Base-by-base conservation (phyloP, 1,284 basidiomycete genomes). In the Wallemia mellicola region DNA sequence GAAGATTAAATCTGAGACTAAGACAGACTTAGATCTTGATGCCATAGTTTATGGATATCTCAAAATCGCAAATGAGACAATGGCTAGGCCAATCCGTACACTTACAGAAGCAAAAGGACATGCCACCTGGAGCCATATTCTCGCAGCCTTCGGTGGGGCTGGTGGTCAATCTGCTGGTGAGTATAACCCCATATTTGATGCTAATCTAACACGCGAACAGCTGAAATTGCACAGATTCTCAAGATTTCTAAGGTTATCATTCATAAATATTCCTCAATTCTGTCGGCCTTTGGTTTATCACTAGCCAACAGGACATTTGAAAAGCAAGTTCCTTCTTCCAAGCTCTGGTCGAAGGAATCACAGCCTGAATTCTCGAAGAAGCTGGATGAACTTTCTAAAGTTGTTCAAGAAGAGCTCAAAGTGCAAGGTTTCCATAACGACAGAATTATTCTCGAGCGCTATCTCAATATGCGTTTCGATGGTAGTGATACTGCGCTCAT, bases 31-130 rank as follows among this genome's bases (percentile, higher is more conserved):
- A 64, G 73, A 73, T 11, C 68, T 91, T 27, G 91, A 95, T 67
- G 85, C 95, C 68, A 79, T 95, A 28, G 82, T 87, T 9, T 87
- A 86, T 64, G 87, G 82, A 79, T 91, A 88, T 68, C 83, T 91
- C 72, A 86, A 86, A 66, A 83, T 60, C 17, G 62, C 60, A 5
- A 61, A 62, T 48, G 62, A 60, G 61, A 54, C 59, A 3, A 61
- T 62, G 60, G 57, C 60, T 15, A 24, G 89, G 55, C 91, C 89
- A 1, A 94, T 95, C 62, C 79, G 89, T 5, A 81, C 89, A 1
- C 70, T 95, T 62, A 95, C 89, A 0, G 91, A 92, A 70, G 87
- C 85, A 0, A 74, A 86, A 57, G 89, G 91, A 2, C 80, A 87
- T 69, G 82, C 83, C 1, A 83, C 84, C 0, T 77, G 79, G 0